Base-by-base conservation (phyloP, 768 basidiomycete genomes). In the Boletus sp. region DNA sequence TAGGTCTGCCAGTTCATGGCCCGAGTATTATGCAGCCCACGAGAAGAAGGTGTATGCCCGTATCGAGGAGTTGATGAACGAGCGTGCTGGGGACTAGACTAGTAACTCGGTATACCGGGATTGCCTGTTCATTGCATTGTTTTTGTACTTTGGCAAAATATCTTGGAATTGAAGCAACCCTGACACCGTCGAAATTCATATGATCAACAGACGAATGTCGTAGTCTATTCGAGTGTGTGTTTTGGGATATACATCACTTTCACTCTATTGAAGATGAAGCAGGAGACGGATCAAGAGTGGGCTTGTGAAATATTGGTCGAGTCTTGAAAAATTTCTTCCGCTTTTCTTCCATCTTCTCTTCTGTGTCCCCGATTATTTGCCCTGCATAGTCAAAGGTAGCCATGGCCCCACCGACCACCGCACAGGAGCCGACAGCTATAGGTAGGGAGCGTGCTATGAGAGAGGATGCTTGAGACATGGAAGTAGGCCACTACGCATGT, bases 251-350 rank as follows among this genome's bases (percentile, higher is more conserved):
- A 65, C 52, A 59, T 52, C 40, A 2, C 46, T 35, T 45, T 62
- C 59, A 68, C 54, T 65, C 60, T 47, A 59, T 56, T 52, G 61
- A 55, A 35, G 69, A 56, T 37, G 57, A 36, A 37, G 37, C 28
- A 35, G 67, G 33, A 42, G 64, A 50, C 1, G 62, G 40, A 29
- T 67, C 56, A 36, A 57, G 62, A 49, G 37, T 33, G 12, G 64
- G 64, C 36, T 71, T 68, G 52, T 68, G 67, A 46, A 75, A 71
- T 61, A 78, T 75, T 32, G 76, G 78, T 47, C 71, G 71, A 59
- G 85, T 80, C 74, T 95, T 96, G 81, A 96, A 96, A 76, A 97
- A 96, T 40, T 77, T 81, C 73, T 78, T 83, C 66, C 89, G 82
- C 61, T 79, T 83, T 72, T 91, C 90, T 67, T 92, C 91, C 64